A percentile compares a stretch with the other conserved stretches of the same genome.
Evolutionary conservation across 225 moss, liverwort and hornwort species (phyloP).

Genomic region (Sphagnum tenellum): DNA sequence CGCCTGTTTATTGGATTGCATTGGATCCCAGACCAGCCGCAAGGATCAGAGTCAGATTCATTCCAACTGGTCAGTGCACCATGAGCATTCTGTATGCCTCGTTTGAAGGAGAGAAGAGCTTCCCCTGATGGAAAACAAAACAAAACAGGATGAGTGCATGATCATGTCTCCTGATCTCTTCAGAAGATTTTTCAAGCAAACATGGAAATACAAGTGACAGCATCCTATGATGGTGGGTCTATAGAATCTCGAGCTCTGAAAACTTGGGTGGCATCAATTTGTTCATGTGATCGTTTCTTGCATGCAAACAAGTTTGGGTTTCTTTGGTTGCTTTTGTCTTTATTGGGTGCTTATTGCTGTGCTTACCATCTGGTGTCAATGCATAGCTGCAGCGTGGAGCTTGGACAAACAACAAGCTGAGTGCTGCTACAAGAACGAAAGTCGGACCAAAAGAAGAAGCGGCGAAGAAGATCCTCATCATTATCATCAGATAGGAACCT

Average conservation of each 20-base stretch:
- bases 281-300: slow-evolving; percentile 1
- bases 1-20: slow-evolving; percentile 27
- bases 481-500: no score
- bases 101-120: slow-evolving; percentile 32
- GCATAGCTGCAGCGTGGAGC: slow-evolving; percentile 7
- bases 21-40: slow-evolving; percentile 37
- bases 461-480: no score
- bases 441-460: no score
- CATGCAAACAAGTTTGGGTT: not conserved
- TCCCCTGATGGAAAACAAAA: slow-evolving; percentile 16
- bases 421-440: no score
- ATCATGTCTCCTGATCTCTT: not conserved
- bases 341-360: no score
- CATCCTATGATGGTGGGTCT: not conserved
- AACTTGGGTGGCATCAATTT: no score
- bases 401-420: no score
- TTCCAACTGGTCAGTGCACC: slow-evolving; percentile 33
- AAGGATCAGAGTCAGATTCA: slow-evolving; percentile 39
- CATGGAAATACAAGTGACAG: slow-evolving; percentile 4
- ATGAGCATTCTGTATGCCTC: slow-evolving; percentile 27
- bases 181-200: not conserved
- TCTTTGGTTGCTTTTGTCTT: no score
- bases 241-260: no score
- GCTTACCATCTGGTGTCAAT: slow-evolving; percentile 43
- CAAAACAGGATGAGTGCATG: not conserved